These are phyloP conservation scores for Diaporthe sp. DNA, from an alignment of 2,329 filamentous ascomycete species.

Conservation along the genomic window DNA sequence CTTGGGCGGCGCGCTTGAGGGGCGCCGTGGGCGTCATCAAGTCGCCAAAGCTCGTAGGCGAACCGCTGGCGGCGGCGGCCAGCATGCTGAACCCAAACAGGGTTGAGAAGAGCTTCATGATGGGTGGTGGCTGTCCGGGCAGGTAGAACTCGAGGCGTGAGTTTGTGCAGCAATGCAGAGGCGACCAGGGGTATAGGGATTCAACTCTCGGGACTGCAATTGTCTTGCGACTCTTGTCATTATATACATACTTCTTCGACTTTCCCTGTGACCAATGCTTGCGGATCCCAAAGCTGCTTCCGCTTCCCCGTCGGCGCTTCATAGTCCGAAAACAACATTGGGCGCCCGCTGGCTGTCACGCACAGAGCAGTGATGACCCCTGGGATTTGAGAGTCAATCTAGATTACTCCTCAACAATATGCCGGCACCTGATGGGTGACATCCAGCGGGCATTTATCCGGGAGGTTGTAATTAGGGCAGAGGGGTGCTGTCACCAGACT, in stretches of 20 bases:
- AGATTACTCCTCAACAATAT: conserved; percentile 18
- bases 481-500: background rate
- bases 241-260: background rate
- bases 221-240: background rate
- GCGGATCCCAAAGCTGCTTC: background rate
- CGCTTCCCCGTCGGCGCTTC: conserved; percentile 33
- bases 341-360: background rate
- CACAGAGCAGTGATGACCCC: background rate
- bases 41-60: conserved; percentile 44
- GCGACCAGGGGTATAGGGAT: background rate
- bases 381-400: conserved; percentile 6
- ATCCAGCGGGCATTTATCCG: conserved; percentile 21
- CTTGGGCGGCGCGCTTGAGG: conserved; percentile 43
- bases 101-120: conserved; percentile 8
- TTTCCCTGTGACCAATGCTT: conserved; percentile 2
- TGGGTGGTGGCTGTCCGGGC: background rate
- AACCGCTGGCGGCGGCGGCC: conserved; percentile 39
- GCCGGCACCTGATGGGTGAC: conserved; percentile 1
- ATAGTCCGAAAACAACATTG: conserved; percentile 13
- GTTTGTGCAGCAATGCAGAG: background rate
- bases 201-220: too few species aligned
- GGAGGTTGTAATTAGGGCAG: conserved; percentile 9
- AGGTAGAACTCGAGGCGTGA: background rate
- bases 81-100: conserved; percentile 39
- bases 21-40: conserved; percentile 43